Conservation (phyloP, 495 filamentous ascomycete genomes). For the Xylaria venustula region DNA sequence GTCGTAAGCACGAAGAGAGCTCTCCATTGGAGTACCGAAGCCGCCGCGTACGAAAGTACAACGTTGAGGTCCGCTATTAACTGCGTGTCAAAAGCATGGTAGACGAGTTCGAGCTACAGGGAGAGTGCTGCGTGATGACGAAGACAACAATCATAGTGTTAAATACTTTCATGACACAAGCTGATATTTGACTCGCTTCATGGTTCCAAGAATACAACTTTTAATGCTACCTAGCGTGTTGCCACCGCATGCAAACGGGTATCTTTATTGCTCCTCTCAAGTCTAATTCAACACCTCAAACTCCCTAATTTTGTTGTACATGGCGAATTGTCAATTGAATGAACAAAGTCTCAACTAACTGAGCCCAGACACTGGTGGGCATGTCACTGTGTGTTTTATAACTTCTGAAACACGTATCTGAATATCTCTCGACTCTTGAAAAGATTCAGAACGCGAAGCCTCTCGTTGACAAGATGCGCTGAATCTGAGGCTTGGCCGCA, state of each 20-base stretch:
- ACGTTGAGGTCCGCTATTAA: background rate
- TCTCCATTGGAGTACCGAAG: background rate
- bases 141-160: background rate
- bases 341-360: too few relatives aligned
- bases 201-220: background rate
- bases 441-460: conserved; percentile 81
- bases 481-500: conserved; percentile 94
- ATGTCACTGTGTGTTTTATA: conserved; percentile 20
- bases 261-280: background rate
- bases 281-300: background rate
- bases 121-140: too few relatives aligned
- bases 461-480: conserved; percentile 93
- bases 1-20: background rate
- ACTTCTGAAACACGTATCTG: conserved; percentile 68
- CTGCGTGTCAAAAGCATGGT: background rate
- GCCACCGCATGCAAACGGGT: background rate
- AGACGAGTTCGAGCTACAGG: too few relatives aligned
- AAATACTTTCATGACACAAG: background rate
- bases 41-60: background rate
- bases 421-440: conserved; percentile 93
- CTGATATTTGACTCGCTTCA: background rate
- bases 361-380: too few relatives aligned
- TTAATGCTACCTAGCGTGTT: background rate
- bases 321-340: too few relatives aligned
- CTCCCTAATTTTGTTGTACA: background rate